These are phyloP conservation scores for Calycina herbarum DNA, from an alignment of 2,329 filamentous ascomycete species.

Conservation along the genomic window DNA sequence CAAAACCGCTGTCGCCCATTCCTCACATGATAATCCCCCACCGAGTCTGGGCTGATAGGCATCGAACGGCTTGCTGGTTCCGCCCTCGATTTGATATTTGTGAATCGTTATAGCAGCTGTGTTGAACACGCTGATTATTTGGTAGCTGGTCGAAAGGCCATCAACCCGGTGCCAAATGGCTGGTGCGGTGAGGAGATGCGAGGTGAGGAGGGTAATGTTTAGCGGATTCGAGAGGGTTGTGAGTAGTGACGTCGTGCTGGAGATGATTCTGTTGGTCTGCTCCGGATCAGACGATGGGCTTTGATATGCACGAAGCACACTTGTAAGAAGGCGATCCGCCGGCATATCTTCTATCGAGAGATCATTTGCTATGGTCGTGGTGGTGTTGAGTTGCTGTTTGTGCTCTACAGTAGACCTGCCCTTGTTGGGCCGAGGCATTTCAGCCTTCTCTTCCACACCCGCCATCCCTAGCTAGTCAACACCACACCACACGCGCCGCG, in stretches of 20 bases:
- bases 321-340: slow-evolving; percentile 37
- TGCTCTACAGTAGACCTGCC: background rate
- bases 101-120: slow-evolving; percentile 44
- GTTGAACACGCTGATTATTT: slow-evolving; percentile 58
- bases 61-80: slow-evolving; percentile 34
- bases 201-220: slow-evolving; percentile 58
- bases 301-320: slow-evolving; percentile 38
- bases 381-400: slow-evolving; percentile 1
- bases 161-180: slow-evolving; percentile 56
- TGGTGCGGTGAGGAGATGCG: slow-evolving; percentile 57
- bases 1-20: slow-evolving; percentile 43
- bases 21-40: slow-evolving; percentile 50
- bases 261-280: slow-evolving; percentile 40
- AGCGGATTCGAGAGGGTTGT: slow-evolving; percentile 59
- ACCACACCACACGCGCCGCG: slow-evolving; percentile 4
- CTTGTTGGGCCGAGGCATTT: slow-evolving; percentile 19
- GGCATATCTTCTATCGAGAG: slow-evolving; percentile 29
- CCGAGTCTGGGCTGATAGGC: slow-evolving; percentile 40
- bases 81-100: slow-evolving; percentile 38
- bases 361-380: slow-evolving; percentile 13
- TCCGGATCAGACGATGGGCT: slow-evolving; percentile 26
- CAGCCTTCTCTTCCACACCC: slow-evolving; percentile 10
- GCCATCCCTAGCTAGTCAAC: background rate
- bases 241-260: slow-evolving; percentile 55
- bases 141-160: slow-evolving; percentile 51